These are phyloP conservation scores for Podospora appendiculata DNA, from an alignment of 495 filamentous ascomycete species.

Conservation along the genomic window DNA sequence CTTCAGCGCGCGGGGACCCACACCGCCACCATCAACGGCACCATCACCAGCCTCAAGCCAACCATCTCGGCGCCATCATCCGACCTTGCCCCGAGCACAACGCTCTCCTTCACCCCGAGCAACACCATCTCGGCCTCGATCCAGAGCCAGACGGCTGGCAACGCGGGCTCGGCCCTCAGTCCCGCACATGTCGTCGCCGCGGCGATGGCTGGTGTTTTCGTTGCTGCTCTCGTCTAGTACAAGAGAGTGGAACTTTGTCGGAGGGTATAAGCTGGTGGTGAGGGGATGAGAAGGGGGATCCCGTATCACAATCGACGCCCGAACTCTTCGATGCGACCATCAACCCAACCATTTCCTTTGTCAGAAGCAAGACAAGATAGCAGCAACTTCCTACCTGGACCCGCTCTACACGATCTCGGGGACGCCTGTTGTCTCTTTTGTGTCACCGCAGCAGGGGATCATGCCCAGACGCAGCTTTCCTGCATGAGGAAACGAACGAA, in stretches of 20 bases:
- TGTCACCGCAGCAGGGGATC: too few relatives aligned
- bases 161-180: constrained; percentile 25
- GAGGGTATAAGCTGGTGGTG: neutral
- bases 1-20: constrained; percentile 26
- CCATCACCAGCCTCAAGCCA: constrained; percentile 14
- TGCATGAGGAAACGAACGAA: too few relatives aligned
- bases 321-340: constrained; percentile 39
- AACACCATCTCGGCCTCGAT: constrained; percentile 10
- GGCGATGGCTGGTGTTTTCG: constrained; percentile 36
- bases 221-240: constrained; percentile 19
- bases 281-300: neutral
- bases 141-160: constrained; percentile 14
- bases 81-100: constrained; percentile 15
- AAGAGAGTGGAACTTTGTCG: constrained; percentile 1
- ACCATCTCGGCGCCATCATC: neutral
- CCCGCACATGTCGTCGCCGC: constrained; percentile 31
- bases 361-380: constrained; percentile 5
- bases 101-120: constrained; percentile 14
- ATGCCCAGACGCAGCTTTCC: too few relatives aligned
- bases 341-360: constrained; percentile 35
- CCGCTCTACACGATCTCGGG: too few relatives aligned
- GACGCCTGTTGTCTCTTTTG: too few relatives aligned
- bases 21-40: constrained; percentile 15
- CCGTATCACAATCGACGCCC: constrained; percentile 11
- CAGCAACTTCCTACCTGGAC: too few relatives aligned